These are phyloP conservation scores for Linnemannia elongata DNA, from an alignment of 192 early-diverging fungal genomes.

Conservation along the genomic window DNA sequence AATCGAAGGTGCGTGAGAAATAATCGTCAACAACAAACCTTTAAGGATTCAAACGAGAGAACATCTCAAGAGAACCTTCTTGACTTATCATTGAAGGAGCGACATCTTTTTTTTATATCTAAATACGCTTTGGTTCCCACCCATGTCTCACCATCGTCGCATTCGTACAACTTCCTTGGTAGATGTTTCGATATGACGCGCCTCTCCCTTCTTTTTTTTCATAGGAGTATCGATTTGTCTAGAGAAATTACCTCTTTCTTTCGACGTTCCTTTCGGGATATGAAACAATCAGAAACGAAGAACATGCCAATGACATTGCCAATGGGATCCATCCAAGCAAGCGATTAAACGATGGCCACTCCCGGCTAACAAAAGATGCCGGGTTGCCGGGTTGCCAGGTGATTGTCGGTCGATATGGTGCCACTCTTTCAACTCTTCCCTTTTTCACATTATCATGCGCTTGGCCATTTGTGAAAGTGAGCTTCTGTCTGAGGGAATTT, in stretches of 20 bases:
- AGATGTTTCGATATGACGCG: too few relatives aligned
- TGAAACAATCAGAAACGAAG: not conserved
- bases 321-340: too few relatives aligned
- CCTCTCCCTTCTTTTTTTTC: too few relatives aligned
- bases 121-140: too few relatives aligned
- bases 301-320: too few relatives aligned
- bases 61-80: not conserved
- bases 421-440: not conserved
- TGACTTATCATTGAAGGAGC: not conserved
- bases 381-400: slow-evolving; percentile 3
- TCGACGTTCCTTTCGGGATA: not conserved
- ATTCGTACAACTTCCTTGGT: too few relatives aligned
- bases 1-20: not conserved
- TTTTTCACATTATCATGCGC: not conserved
- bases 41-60: not conserved
- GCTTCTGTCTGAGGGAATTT: too few relatives aligned
- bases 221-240: not conserved
- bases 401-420: not conserved
- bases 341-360: not conserved
- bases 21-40: not conserved
- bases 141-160: too few relatives aligned
- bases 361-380: not conserved
- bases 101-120: too few relatives aligned
- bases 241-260: not conserved
- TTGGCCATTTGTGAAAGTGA: not conserved